A percentile compares a stretch with the other conserved stretches of the same genome.
Conservation (phyloP, 1,284 basidiomycete genomes). For the Cerrena zonata region DNA sequence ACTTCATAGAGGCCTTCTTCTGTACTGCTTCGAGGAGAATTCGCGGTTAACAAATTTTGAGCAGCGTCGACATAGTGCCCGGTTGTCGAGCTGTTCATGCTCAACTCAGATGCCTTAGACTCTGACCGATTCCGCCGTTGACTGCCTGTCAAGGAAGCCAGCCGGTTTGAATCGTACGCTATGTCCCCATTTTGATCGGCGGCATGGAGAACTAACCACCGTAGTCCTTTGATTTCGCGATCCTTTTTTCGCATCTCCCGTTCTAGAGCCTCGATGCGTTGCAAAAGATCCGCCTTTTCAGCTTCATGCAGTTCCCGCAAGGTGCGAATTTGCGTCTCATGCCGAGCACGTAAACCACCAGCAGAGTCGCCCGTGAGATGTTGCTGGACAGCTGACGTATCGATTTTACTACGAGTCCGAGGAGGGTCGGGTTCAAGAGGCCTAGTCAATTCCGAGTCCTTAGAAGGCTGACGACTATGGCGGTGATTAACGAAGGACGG, state of each 20-base stretch:
- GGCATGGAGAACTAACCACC: conserved; percentile 42
- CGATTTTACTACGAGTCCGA: not conserved
- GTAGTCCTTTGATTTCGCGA: conserved; percentile 43
- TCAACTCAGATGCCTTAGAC: conserved; percentile 12
- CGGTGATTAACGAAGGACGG: not conserved
- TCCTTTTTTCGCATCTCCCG: conserved; percentile 36
- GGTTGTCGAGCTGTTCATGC: conserved; percentile 1
- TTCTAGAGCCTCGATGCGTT: conserved; percentile 39
- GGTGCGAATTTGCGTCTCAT: conserved; percentile 17
- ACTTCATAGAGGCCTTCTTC: conserved; percentile 29
- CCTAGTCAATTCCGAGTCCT: not conserved
- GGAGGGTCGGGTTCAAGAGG: not conserved
- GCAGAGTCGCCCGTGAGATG: not conserved
- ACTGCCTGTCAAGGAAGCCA: not conserved
- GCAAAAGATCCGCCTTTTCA: conserved; percentile 36
- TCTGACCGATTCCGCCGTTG: conserved; percentile 6
- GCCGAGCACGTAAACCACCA: not conserved
- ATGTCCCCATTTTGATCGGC: conserved; percentile 17
- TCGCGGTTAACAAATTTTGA: conserved; percentile 6
- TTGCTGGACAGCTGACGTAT: not conserved
- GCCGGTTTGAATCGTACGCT: not conserved
- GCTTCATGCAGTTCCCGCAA: conserved; percentile 38
- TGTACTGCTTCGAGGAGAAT: conserved; percentile 24
- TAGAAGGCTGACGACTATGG: not conserved
- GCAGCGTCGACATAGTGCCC: not conserved